A percentile compares a stretch with the other conserved stretches of the same genome.
phyloP scores from a whole-genome alignment of 768 basidiomycete species.

The Trametes cinnabarina region DNA sequence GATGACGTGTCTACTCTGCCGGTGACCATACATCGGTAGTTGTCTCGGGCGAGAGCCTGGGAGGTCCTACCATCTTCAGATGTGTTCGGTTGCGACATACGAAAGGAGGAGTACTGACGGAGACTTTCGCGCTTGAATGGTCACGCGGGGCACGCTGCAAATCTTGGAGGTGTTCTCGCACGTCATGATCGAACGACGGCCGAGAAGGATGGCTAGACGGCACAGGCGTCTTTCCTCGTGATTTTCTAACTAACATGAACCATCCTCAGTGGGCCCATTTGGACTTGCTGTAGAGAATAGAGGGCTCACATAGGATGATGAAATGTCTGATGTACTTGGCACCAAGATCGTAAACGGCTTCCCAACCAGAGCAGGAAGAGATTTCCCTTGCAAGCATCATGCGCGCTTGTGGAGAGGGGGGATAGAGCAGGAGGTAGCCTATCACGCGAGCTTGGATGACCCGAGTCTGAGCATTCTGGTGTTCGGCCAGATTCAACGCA shows the following conservation, averaged over 20 bases:
- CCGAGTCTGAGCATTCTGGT: not conserved
- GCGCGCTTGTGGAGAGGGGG: not conserved
- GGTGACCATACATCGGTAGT: not conserved
- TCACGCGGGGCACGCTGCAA: not conserved
- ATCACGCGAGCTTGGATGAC: not conserved
- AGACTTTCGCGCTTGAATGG: not conserved
- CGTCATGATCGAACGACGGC: not conserved
- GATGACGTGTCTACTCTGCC: not conserved
- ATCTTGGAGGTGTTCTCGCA: not conserved
- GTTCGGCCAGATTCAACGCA: not conserved
- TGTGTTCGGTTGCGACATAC: not conserved
- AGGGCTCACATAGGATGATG: not conserved
- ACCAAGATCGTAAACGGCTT: not conserved
- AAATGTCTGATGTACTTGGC: not conserved
- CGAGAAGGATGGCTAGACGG: not conserved
- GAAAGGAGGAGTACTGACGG: not conserved
- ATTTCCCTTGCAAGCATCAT: not conserved
- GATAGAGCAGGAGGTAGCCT: not conserved
- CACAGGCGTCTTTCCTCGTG: not conserved
- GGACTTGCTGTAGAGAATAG: not conserved
- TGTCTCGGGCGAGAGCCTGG: not conserved
- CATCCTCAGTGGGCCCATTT: not conserved
- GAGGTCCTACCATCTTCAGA: not conserved
- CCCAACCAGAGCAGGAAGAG: not conserved
- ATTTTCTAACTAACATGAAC: not conserved